Percentiles rank a stretch among this genome's conserved stretches.
phyloP scores from a whole-genome alignment of 2,329 filamentous ascomycete genomes.

The Zelopaecilomyces penicillatus region DNA sequence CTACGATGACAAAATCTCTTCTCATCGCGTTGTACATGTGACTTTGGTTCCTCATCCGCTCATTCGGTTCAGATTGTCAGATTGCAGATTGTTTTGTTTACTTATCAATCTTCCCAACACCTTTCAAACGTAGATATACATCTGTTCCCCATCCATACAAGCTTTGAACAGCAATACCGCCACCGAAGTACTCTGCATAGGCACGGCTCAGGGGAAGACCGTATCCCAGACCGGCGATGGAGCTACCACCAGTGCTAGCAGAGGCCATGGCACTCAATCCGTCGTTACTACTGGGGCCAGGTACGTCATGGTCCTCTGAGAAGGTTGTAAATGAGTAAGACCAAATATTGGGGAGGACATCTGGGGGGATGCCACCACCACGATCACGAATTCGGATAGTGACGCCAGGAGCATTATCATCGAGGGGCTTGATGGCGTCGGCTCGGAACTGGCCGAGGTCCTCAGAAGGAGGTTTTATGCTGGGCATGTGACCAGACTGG shows the following conservation, averaged over 20 bases:
- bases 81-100: slow-evolving; percentile 4
- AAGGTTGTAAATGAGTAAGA: slow-evolving; percentile 97
- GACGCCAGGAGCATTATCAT: slow-evolving; percentile 68
- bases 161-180: slow-evolving; percentile 90
- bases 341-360: slow-evolving; percentile 82
- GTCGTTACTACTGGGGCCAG: slow-evolving; percentile 31
- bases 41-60: too few species aligned
- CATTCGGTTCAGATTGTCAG: too few species aligned
- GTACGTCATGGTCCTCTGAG: slow-evolving; percentile 46
- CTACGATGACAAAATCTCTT: too few species aligned
- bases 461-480: slow-evolving; percentile 27
- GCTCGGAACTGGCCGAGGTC: slow-evolving; percentile 32
- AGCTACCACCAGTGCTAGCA: slow-evolving; percentile 64
- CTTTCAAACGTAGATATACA: slow-evolving; percentile 58
- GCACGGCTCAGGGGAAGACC: slow-evolving; percentile 83
- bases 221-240: slow-evolving; percentile 88
- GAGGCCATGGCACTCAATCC: slow-evolving; percentile 69
- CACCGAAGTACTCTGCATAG: slow-evolving; percentile 97
- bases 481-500: slow-evolving; percentile 14
- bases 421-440: slow-evolving; percentile 47
- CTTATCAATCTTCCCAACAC: slow-evolving; percentile 46
- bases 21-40: too few species aligned
- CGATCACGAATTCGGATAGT: slow-evolving; percentile 93
- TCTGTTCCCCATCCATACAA: slow-evolving; percentile 84
- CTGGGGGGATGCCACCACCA: slow-evolving; percentile 85